Base-by-base conservation (phyloP, 1,139 yeast genomes). In the Kodamaea sp. region DNA sequence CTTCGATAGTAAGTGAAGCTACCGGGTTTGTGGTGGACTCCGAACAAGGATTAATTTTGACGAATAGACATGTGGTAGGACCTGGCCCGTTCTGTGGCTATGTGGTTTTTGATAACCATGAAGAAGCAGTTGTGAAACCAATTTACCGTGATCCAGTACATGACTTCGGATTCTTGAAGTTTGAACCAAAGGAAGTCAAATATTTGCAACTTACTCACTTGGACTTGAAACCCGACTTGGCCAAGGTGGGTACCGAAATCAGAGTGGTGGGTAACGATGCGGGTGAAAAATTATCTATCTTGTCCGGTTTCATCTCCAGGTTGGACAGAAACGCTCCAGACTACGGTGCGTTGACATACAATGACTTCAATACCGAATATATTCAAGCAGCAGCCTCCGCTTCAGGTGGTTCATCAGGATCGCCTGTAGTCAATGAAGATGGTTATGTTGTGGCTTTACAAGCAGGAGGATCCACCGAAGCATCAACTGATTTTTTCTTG, bases 321-420 rank as follows among this genome's bases (percentile, higher is more conserved):
- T 63, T 89, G 41, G 97, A 90, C 61, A 79, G 97, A 68, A 88
- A 89, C 56, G 95, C 97, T 3, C 97, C 97, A 3, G 95, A 86
- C 44, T 90, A 90, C 57, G 97, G 97, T 27, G 80, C 80, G 13
- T 67, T 85, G 50, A 81, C 94, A n/a, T 90, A 89, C 57, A 88
- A 86, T 54, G 97, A 90, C 65, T 90, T 89, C 72, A 90, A 90
- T 57, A 90, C 97, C 1, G 96, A 88, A 59, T 90, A 90, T 61
- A 88, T 89, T 41, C 97, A 90, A 61, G 97, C 97, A 1, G 96
- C 97, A 11, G 96, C 97, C 1, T 78, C 90, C 46, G 96, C 97
- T 0, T 83, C 95, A 8, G 97, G 97, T 24, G 97, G 97, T 1
- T 88, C 96, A 1, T 83, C 95, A 33, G 97, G 97, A 4, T 88